Conservation (phyloP, 2,329 filamentous ascomycete species). For the Diaporthe batatas region DNA sequence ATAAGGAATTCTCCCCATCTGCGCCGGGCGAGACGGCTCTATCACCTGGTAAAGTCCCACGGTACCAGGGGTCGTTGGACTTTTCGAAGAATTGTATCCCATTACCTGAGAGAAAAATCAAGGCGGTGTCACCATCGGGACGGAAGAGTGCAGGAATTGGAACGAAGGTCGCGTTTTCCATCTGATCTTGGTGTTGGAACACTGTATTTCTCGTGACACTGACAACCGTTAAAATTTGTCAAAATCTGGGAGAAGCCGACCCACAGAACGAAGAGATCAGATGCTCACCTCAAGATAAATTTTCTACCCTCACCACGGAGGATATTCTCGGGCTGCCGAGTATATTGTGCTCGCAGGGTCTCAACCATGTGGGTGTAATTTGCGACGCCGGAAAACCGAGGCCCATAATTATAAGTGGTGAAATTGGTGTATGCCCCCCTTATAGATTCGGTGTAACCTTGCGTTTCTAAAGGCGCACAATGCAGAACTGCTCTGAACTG, state of each 20-base stretch:
- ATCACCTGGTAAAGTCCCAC: background rate
- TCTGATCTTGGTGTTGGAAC: background rate
- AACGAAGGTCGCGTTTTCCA: background rate
- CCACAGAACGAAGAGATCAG: too few species aligned
- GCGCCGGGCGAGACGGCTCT: too few species aligned
- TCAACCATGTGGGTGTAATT: background rate
- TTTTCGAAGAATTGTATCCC: background rate
- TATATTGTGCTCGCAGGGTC: too few species aligned
- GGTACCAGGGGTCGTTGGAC: slow-evolving; percentile 38
- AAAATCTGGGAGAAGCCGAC: too few species aligned
- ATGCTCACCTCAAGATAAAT: too few species aligned
- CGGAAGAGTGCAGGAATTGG: slow-evolving; percentile 15
- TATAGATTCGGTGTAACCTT: background rate
- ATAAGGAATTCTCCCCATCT: too few species aligned
- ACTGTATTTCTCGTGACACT: too few species aligned
- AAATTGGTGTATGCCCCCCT: background rate
- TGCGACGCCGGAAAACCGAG: accelerated
- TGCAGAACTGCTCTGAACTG: slow-evolving; percentile 8
- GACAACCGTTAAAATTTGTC: too few species aligned
- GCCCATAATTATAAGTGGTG: slow-evolving; percentile 33
- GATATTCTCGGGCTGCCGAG: too few species aligned
- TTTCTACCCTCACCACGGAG: too few species aligned
- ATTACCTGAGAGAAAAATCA: slow-evolving; percentile 32
- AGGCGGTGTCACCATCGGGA: slow-evolving; percentile 7
- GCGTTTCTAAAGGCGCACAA: slow-evolving; percentile 33